A percentile compares a stretch with the other conserved stretches of the same genome.
phyloP scores from a whole-genome alignment of 345 rosid genomes.

The Arabis alpina region DNA sequence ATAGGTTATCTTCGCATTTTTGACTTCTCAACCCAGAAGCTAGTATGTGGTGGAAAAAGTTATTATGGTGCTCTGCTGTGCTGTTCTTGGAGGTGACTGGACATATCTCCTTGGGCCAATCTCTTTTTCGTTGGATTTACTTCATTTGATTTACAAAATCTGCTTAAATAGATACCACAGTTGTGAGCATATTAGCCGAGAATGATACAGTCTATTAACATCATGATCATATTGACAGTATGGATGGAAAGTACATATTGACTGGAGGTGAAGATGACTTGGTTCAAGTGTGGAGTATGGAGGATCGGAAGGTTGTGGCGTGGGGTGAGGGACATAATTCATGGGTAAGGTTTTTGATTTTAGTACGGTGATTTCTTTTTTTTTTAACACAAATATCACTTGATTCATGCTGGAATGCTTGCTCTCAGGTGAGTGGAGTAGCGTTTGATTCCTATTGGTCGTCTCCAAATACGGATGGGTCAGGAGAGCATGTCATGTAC shows the following conservation, averaged over 20 bases:
- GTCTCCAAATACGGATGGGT: slow-evolving; percentile 81
- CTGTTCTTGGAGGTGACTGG: slow-evolving; percentile 48
- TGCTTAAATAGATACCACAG: neutral
- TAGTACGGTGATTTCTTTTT: neutral
- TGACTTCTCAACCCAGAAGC: slow-evolving; percentile 60
- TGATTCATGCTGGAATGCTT: slow-evolving; percentile 38
- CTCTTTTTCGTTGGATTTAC: slow-evolving; percentile 52
- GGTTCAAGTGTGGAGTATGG: slow-evolving; percentile 99
- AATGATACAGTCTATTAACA: slow-evolving; percentile 16
- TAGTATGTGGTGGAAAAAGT: slow-evolving; percentile 46
- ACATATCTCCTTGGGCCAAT: slow-evolving; percentile 43
- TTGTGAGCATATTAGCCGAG: neutral
- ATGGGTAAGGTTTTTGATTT: slow-evolving; percentile 68
- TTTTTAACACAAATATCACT: slow-evolving; percentile 9
- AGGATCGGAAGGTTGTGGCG: slow-evolving; percentile 96
- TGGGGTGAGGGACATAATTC: slow-evolving; percentile 99
- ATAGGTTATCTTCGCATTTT: slow-evolving; percentile 93
- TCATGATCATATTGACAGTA: slow-evolving; percentile 55
- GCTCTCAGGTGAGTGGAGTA: slow-evolving; percentile 95
- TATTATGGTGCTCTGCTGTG: slow-evolving; percentile 47
- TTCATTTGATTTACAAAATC: neutral
- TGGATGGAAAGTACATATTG: slow-evolving; percentile 94
- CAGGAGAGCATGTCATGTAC: slow-evolving; percentile 84
- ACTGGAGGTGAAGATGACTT: slow-evolving; percentile 99
- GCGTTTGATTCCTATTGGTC: slow-evolving; percentile 98